These are phyloP conservation scores for Hypoxylon sp. DNA, from an alignment of 2,329 filamentous ascomycete genomes.

Conservation along the genomic window DNA sequence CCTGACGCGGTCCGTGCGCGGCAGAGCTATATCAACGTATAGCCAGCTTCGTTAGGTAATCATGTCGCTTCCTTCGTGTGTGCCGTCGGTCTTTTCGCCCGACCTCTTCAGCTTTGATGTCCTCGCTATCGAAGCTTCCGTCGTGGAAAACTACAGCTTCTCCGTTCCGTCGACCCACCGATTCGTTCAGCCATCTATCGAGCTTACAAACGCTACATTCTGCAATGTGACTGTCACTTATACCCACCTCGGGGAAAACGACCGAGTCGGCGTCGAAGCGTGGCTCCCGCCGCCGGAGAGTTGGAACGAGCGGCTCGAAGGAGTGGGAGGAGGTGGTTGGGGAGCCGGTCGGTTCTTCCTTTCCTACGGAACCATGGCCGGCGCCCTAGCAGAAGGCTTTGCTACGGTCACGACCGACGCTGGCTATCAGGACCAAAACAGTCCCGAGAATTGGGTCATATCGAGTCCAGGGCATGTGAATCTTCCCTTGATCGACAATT, in stretches of 20 bases:
- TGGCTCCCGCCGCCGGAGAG: slow-evolving; percentile 48
- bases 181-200: slow-evolving; percentile 7
- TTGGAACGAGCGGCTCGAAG: slow-evolving; percentile 55
- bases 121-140: slow-evolving; percentile 2
- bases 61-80: neutral
- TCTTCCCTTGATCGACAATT: slow-evolving; percentile 38
- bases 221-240: slow-evolving; percentile 59
- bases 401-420: slow-evolving; percentile 46
- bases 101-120: neutral
- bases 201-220: slow-evolving; percentile 39
- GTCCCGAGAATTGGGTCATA: slow-evolving; percentile 36
- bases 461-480: slow-evolving; percentile 45
- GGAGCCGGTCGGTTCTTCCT: slow-evolving; percentile 40
- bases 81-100: neutral
- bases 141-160: slow-evolving; percentile 6
- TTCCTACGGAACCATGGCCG: slow-evolving; percentile 34
- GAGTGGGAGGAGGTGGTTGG: slow-evolving; percentile 54
- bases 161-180: slow-evolving; percentile 5
- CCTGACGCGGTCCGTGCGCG: too few relatives aligned
- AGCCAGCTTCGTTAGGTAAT: neutral
- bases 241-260: slow-evolving; percentile 56
- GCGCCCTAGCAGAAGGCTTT: slow-evolving; percentile 42
- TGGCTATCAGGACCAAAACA: slow-evolving; percentile 21
- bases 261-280: slow-evolving; percentile 53
- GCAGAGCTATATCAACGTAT: too few relatives aligned